phyloP scores from a whole-genome alignment of 2,329 filamentous ascomycete species.

The Chalaropsis thielavioides region DNA sequence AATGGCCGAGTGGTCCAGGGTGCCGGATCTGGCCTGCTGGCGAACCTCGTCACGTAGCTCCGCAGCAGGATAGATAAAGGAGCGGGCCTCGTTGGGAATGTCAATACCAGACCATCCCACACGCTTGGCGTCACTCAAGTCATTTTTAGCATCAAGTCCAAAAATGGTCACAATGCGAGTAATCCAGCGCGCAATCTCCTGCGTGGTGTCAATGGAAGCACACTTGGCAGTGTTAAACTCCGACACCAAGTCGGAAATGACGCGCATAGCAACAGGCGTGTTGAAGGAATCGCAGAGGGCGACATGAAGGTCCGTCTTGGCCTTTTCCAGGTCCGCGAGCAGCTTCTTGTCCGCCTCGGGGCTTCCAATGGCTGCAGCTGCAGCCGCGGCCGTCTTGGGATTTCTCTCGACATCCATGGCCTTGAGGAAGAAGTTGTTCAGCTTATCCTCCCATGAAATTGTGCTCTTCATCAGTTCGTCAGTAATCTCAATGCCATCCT shows the following conservation, averaged over 20 bases:
- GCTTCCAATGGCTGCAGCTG: slow-evolving; percentile 10
- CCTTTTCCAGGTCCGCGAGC: slow-evolving; percentile 34
- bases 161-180: slow-evolving; percentile 75
- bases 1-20: slow-evolving; percentile 35
- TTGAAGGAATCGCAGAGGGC: slow-evolving; percentile 77
- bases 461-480: slow-evolving; percentile 48
- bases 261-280: slow-evolving; percentile 62
- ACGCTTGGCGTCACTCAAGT: slow-evolving; percentile 22
- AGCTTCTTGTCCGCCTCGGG: slow-evolving; percentile 24
- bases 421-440: slow-evolving; percentile 19
- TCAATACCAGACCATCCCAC: slow-evolving; percentile 29
- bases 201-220: slow-evolving; percentile 8
- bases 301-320: slow-evolving; percentile 38
- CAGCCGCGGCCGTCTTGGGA: slow-evolving; percentile 9
- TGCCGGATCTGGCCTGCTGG: slow-evolving; percentile 19
- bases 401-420: slow-evolving; percentile 16
- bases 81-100: slow-evolving; percentile 32
- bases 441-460: slow-evolving; percentile 18
- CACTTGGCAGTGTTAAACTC: slow-evolving; percentile 26
- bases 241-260: slow-evolving; percentile 64
- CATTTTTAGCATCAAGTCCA: slow-evolving; percentile 48
- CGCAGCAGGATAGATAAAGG: slow-evolving; percentile 32
- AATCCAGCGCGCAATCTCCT: slow-evolving; percentile 54
- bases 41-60: slow-evolving; percentile 16
- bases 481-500: slow-evolving; percentile 81